Evolutionary conservation across 2,329 filamentous ascomycete species (phyloP), one percentile per base, ranked within the genome.

Genomic region (Botrytis pseudocinerea): DNA sequence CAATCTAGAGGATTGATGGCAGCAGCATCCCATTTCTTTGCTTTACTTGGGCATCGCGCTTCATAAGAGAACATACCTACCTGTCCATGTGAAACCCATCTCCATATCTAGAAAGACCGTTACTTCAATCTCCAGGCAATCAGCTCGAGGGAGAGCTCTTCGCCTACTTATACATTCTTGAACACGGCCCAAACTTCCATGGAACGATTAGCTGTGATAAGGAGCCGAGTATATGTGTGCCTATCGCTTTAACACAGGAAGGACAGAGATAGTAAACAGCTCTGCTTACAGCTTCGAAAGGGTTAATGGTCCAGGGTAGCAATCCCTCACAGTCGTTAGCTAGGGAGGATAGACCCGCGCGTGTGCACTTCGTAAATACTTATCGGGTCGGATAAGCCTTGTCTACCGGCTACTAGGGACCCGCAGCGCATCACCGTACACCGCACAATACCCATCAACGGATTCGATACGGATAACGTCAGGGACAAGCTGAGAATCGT

Each of bases 351-450:
- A 48, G 35, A 40, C n/a, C 46, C 22, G 64, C 46, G 32, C 46
- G 42, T 68, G 32, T 48, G 28, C 4, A 20, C 18, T 51, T 25
- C 48, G 48, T 51, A 51, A 51, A 65, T n/a, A 66, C 44, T 61
- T 61, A 51, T 51, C 48, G 48, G 48, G n/a, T 61, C 59, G 32
- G 63, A 66, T 66, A 66, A 66, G 63, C 32, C 32, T 51, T 51
- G 64, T 54, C 46, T 54, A 66, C 46, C 46, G 64, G 48, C 51
- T 54, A 54, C 64, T 32, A 14, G 46, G 38, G 64, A 68, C 35
- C 46, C 64, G 46, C 48, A 42, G 8, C 25, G 51, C 64, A 66
- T 32, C 46, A 51, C 22, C 38, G 64, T 66, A 66, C 64, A 54
- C 32, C 32, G 64, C 46, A 54, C 46, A 54, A 54, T n/a, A 48